phyloP scores from a whole-genome alignment of 495 filamentous ascomycete genomes.

The Paragyromitra xinjiangensis region DNA sequence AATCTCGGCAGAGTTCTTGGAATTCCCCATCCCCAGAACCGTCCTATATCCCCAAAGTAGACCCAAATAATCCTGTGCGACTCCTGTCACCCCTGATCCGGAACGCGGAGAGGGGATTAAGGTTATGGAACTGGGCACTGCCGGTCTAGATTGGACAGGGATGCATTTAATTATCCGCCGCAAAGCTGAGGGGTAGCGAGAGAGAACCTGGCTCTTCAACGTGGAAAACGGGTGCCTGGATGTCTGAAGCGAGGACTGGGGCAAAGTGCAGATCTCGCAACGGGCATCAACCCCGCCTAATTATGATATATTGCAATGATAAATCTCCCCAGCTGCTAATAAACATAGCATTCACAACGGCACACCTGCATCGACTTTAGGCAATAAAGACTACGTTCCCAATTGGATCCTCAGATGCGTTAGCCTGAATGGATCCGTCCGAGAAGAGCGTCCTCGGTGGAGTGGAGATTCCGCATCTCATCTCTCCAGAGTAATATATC shows the following conservation, averaged over 20 bases:
- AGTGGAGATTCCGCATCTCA: conserved; percentile 19
- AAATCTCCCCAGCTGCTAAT: background rate
- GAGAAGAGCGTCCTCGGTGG: conserved; percentile 6
- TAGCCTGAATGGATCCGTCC: background rate
- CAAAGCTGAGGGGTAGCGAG: conserved; percentile 2
- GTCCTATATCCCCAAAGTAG: background rate
- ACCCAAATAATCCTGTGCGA: background rate
- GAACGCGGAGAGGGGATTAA: background rate
- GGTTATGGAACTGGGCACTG: background rate
- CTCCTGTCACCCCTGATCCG: background rate
- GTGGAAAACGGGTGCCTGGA: conserved; percentile 16
- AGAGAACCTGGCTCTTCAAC: background rate
- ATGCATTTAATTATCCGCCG: background rate
- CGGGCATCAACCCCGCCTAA: background rate
- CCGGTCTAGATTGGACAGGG: background rate
- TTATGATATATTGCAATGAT: background rate
- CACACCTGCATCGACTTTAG: background rate
- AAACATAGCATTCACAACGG: background rate
- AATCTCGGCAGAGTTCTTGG: too few relatives aligned
- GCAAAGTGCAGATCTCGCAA: background rate
- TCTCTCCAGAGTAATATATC: conserved; percentile 7
- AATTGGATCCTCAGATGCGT: background rate
- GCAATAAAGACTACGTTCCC: background rate
- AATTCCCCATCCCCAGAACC: background rate
- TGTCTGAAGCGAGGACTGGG: background rate